A percentile compares a stretch with the other conserved stretches of the same genome.
These are phyloP conservation scores for Flaveria ramosissima DNA, from an alignment of 129 eudicot genomes.

Conservation along the genomic window DNA sequence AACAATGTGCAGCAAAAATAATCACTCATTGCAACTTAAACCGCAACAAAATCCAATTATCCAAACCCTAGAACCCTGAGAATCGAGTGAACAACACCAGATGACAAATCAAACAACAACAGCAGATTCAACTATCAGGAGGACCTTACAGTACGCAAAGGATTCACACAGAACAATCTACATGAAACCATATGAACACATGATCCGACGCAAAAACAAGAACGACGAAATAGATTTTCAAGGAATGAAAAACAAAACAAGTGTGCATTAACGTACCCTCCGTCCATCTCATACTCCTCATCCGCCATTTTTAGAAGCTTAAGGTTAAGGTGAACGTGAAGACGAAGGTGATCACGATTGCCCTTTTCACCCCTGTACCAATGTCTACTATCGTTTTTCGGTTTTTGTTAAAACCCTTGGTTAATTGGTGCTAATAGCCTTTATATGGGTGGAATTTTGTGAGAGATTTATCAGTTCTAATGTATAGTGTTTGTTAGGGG, in stretches of 20 bases:
- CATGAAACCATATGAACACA: not conserved
- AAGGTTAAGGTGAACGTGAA: not conserved
- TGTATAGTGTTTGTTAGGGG: too few relatives aligned
- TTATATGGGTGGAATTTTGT: too few relatives aligned
- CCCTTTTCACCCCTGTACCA: too few relatives aligned
- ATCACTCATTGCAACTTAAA: not conserved
- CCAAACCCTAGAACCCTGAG: not conserved
- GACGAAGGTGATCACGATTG: not conserved
- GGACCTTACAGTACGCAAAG: not conserved
- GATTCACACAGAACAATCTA: not conserved
- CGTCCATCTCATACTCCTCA: constrained; percentile 80
- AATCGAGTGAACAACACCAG: not conserved
- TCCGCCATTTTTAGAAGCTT: constrained; percentile 57
- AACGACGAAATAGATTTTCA: not conserved
- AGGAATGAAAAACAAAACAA: constrained; percentile 1
- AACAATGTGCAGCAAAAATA: not conserved
- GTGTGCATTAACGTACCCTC: constrained; percentile 40
- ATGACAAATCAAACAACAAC: not conserved
- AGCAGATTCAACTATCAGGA: not conserved
- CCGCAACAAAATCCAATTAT: too few relatives aligned
- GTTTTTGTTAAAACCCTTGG: too few relatives aligned
- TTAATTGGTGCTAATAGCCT: too few relatives aligned
- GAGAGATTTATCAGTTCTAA: too few relatives aligned
- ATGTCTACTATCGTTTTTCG: too few relatives aligned
- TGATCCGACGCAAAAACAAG: not conserved